Evolutionary conservation across 176 grass and related monocot species (phyloP).

Genomic region (Lolium perenne): DNA sequence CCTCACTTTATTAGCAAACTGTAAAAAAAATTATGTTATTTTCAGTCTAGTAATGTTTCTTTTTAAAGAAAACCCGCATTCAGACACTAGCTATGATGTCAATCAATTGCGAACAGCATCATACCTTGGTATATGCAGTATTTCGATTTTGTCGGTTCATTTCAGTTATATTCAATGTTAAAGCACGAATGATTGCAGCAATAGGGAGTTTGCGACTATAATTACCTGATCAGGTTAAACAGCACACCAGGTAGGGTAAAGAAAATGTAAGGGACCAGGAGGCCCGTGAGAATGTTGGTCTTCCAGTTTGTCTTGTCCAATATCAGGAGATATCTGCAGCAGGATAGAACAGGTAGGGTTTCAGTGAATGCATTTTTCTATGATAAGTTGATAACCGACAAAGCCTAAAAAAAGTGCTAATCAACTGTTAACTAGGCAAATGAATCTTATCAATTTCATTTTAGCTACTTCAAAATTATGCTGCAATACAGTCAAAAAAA

Average conservation of each 20-base stretch:
- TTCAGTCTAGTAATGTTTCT: not conserved
- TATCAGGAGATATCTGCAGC: conserved; percentile 81
- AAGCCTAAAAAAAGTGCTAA: not conserved
- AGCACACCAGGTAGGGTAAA: conserved; percentile 76
- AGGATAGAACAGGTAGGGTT: conserved; percentile 17
- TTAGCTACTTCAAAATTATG: not conserved
- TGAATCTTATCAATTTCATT: not conserved
- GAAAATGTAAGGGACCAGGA: conserved; percentile 95
- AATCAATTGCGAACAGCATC: not conserved
- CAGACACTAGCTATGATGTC: not conserved
- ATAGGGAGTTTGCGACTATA: not conserved
- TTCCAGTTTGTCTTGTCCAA: conserved; percentile 95
- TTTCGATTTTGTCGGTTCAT: conserved; percentile 20
- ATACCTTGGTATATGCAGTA: not conserved
- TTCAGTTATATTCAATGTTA: not conserved
- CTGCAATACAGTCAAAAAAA: too few species aligned
- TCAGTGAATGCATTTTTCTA: not conserved
- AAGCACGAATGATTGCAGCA: not conserved
- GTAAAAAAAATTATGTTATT: not conserved
- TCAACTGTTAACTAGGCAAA: not conserved
- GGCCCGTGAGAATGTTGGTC: conserved; percentile 91
- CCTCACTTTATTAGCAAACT: not conserved
- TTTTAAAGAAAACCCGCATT: not conserved
- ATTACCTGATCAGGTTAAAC: conserved; percentile 72
- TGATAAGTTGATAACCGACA: accelerated